Evolutionary conservation across 2,329 filamentous ascomycete genomes (phyloP).

Genomic region (Ophiocordyceps robertsii): DNA sequence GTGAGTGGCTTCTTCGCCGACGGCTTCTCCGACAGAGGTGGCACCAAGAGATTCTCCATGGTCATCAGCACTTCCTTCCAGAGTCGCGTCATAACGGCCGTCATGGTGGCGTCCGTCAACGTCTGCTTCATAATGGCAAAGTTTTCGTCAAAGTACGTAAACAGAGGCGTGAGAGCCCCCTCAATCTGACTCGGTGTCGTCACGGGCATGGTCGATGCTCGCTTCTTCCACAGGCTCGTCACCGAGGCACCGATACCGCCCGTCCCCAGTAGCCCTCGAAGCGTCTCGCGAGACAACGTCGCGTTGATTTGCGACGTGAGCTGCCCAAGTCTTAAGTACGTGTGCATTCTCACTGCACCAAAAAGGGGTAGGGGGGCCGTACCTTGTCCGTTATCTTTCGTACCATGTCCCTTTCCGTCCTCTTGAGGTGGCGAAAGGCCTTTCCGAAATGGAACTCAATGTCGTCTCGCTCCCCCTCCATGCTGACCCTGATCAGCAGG

Average conservation of each 20-base stretch:
- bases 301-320: slow-evolving; percentile 87
- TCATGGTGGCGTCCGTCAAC: slow-evolving; percentile 89
- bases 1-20: slow-evolving; percentile 73
- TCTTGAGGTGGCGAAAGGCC: slow-evolving; percentile 86
- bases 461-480: slow-evolving; percentile 97
- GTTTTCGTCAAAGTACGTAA: slow-evolving; percentile 94
- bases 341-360: background rate
- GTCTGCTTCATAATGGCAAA: slow-evolving; percentile 99
- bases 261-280: slow-evolving; percentile 60
- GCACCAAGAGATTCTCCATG: slow-evolving; percentile 79
- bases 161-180: slow-evolving; percentile 69
- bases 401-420: slow-evolving; percentile 96
- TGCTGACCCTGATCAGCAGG: slow-evolving; percentile 79
- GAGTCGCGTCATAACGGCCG: slow-evolving; percentile 91
- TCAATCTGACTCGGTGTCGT: slow-evolving; percentile 63
- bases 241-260: slow-evolving; percentile 59
- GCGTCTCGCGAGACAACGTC: slow-evolving; percentile 69
- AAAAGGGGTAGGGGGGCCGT: slow-evolving; percentile 4
- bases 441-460: slow-evolving; percentile 99
- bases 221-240: slow-evolving; percentile 54
- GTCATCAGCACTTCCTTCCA: slow-evolving; percentile 97
- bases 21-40: slow-evolving; percentile 87
- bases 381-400: slow-evolving; percentile 97
- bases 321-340: slow-evolving; percentile 26
- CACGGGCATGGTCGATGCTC: slow-evolving; percentile 38